Conservation (phyloP, 257 asterid species). For the Misopates orontium region DNA sequence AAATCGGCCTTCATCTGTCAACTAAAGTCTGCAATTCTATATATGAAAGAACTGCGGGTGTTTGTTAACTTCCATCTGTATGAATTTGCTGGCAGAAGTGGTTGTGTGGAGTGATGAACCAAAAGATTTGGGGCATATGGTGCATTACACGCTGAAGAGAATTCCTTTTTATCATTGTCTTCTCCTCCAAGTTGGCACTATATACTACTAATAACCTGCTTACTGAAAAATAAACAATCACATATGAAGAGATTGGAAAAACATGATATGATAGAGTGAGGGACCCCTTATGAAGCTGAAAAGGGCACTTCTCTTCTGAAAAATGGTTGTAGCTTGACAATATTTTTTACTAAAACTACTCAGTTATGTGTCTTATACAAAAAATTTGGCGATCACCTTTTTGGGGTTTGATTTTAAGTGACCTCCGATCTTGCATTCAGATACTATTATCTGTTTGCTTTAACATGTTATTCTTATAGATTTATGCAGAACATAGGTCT, state of each 20-base stretch:
- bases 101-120: neutral
- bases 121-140: neutral
- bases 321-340: conserved; percentile 1
- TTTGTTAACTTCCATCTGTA: conserved; percentile 10
- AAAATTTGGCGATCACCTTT: neutral
- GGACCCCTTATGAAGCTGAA: neutral
- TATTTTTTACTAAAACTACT: neutral
- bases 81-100: neutral
- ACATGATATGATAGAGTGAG: conserved; percentile 6
- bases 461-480: neutral
- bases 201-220: neutral
- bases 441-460: neutral
- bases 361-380: neutral
- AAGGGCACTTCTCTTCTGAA: conserved; percentile 9
- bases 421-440: neutral
- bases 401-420: conserved; percentile 4
- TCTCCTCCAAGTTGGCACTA: neutral
- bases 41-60: neutral
- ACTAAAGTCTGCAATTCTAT: neutral
- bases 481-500: neutral
- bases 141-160: neutral
- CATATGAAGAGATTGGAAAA: conserved; percentile 5
- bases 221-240: neutral
- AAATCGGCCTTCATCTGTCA: neutral
- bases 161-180: neutral